These are phyloP conservation scores for Glaciozyma martinii DNA, from an alignment of 768 basidiomycete genomes.

Conservation along the genomic window DNA sequence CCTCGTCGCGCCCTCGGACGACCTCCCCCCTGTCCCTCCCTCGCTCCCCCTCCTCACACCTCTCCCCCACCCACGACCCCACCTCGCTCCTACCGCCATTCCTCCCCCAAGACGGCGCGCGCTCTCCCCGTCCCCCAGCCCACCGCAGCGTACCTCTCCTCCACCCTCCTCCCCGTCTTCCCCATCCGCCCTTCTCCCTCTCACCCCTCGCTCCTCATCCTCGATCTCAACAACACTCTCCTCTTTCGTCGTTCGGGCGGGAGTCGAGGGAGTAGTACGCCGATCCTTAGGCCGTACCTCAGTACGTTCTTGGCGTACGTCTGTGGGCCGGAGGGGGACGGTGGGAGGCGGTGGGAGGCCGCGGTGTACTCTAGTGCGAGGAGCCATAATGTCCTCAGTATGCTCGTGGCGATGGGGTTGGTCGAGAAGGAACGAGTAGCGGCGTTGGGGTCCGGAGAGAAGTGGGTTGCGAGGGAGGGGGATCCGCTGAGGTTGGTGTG, in stretches of 20 bases:
- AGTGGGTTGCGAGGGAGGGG: background rate
- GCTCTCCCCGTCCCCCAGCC: background rate
- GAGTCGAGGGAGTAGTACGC: slow-evolving; percentile 3
- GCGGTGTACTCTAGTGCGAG: slow-evolving; percentile 29
- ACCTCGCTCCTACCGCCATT: no score
- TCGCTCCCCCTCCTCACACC: no score
- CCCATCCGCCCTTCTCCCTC: background rate
- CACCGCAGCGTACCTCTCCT: background rate
- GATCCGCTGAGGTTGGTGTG: slow-evolving; percentile 19
- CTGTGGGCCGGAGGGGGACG: slow-evolving; percentile 7
- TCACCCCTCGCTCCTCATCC: slow-evolving; percentile 20
- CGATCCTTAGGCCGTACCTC: slow-evolving; percentile 28
- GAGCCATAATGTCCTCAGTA: slow-evolving; percentile 22
- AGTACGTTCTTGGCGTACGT: slow-evolving; percentile 30
- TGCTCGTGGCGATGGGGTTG: slow-evolving; percentile 23
- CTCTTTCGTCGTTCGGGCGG: slow-evolving; percentile 18
- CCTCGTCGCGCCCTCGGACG: no score
- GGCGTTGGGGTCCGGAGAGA: background rate
- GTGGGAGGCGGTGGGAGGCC: background rate
- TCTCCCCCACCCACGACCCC: no score
- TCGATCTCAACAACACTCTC: slow-evolving; percentile 33
- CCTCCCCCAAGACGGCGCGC: background rate
- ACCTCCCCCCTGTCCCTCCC: no score
- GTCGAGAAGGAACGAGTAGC: slow-evolving; percentile 3
- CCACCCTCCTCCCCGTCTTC: background rate